These are phyloP conservation scores for Stemphylium beticola DNA, from an alignment of 2,329 filamentous ascomycete genomes.

Conservation along the genomic window DNA sequence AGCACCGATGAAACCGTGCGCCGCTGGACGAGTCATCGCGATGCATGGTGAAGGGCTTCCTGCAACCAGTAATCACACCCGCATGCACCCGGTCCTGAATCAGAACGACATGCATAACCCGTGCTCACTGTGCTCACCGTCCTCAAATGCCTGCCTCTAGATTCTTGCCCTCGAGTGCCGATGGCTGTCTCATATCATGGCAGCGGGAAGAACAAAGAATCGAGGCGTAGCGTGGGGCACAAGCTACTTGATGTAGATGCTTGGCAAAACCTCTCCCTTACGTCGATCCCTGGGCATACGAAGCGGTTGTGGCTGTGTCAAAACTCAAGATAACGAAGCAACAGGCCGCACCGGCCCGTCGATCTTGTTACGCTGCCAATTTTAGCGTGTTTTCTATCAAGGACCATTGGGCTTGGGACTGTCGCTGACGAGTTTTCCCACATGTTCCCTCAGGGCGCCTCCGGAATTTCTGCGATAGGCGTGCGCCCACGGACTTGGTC, in stretches of 20 bases:
- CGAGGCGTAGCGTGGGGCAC: conserved; percentile 11
- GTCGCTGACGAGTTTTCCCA: neutral
- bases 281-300: conserved; percentile 14
- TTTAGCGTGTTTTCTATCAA: conserved; percentile 12
- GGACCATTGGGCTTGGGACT: conserved; percentile 1
- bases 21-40: conserved; percentile 3
- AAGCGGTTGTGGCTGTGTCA: conserved; percentile 35
- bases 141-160: neutral
- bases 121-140: neutral
- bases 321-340: conserved; percentile 34
- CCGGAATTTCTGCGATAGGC: no score
- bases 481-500: neutral
- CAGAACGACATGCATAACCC: neutral
- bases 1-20: neutral
- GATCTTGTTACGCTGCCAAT: conserved; percentile 20
- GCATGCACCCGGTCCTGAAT: neutral
- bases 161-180: neutral
- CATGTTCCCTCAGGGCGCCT: no score
- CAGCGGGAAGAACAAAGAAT: conserved; percentile 13
- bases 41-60: conserved; percentile 2
- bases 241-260: conserved; percentile 1
- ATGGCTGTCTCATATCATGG: neutral
- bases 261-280: conserved; percentile 17
- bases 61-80: conserved; percentile 7
- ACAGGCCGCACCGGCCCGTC: conserved; percentile 12